Percentiles rank a stretch among this genome's conserved stretches.
Conservation (phyloP, 164 flowering plant species). For the Tinospora cordifolia region DNA sequence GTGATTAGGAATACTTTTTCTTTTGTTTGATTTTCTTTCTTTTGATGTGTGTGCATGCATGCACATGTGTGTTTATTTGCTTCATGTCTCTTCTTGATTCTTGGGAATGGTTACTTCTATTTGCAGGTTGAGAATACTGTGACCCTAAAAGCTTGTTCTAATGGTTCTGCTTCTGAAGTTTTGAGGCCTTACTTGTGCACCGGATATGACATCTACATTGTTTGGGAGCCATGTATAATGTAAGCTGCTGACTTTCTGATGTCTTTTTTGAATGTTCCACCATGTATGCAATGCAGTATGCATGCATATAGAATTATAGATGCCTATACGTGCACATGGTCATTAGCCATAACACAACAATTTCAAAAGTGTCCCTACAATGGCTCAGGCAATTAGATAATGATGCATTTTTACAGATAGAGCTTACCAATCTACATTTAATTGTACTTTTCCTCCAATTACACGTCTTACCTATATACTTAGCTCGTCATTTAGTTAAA, state of each 20-base stretch:
- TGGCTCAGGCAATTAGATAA: too few species aligned
- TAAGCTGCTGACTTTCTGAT: slow-evolving; percentile 28
- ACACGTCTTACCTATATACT: too few species aligned
- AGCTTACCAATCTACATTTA: too few species aligned
- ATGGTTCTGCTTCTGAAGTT: slow-evolving; percentile 24
- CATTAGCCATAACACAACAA: too few species aligned
- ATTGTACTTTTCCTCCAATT: too few species aligned
- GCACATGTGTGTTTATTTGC: too few species aligned
- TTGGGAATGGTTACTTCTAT: neutral
- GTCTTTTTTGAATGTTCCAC: neutral
- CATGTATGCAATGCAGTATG: too few species aligned
- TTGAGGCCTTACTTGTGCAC: slow-evolving; percentile 80
- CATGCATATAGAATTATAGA: neutral
- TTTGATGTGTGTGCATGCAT: too few species aligned
- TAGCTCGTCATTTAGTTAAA: too few species aligned
- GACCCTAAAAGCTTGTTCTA: slow-evolving; percentile 16
- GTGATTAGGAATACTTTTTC: neutral
- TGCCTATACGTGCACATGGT: neutral
- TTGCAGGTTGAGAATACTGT: slow-evolving; percentile 29
- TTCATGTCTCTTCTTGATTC: neutral
- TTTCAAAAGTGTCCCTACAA: too few species aligned
- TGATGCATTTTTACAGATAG: too few species aligned
- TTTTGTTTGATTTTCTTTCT: neutral
- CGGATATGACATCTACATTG: slow-evolving; percentile 80
- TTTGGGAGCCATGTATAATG: slow-evolving; percentile 93